Evolutionary conservation across 192 early-diverging fungal species (phyloP), one percentile per base, ranked within the genome.

Genomic region (Diversispora epigaea): DNA sequence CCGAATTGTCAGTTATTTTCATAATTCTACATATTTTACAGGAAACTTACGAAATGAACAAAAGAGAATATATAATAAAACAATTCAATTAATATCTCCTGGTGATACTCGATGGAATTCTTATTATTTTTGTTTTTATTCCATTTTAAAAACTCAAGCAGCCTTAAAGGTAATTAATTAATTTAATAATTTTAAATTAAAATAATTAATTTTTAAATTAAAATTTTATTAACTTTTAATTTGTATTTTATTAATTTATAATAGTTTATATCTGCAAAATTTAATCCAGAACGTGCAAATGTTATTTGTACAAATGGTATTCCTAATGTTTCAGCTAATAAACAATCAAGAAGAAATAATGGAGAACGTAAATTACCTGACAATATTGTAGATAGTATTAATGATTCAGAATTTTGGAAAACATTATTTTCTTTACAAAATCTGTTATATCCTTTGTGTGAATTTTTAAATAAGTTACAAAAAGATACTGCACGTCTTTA

Each of bases 341-440:
- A n/a, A n/a, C n/a, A n/a, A n/a, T n/a, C n/a, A n/a, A n/a, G n/a
- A 63, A 63, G 32, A 63, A 63, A 39, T 63, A 63, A 63, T 63
- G 12, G 61, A 63, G 12, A 66, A 1, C 64, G 6, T 46, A 44
- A 46, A 46, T 22, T 66, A 47, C 45, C 43, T 47, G 43, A 66
- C 46, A 9, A 66, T 66, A 66, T 47, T 46, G 19, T 21, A 19
- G 43, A 66, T 47, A 66, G 19, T 66, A 66, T 66, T 12, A 66
- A 66, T 46, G n/a, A 66, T 47, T 12, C 64, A 46, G 8, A 22
- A 66, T 66, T 66, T 25, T 66, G 64, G 1, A 0, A 6, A 66
- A 66, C 0, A 14, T 46, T 66, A 47, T 66, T 66, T 66, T 47
- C 44, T 22, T 66, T 66, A 47, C 44, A 66, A 47, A 66, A 66